A percentile compares a stretch with the other conserved stretches of the same genome.
Evolutionary conservation across 352 stramenopile species (phyloP).

Genomic region (Phytopythium sindhum): DNA sequence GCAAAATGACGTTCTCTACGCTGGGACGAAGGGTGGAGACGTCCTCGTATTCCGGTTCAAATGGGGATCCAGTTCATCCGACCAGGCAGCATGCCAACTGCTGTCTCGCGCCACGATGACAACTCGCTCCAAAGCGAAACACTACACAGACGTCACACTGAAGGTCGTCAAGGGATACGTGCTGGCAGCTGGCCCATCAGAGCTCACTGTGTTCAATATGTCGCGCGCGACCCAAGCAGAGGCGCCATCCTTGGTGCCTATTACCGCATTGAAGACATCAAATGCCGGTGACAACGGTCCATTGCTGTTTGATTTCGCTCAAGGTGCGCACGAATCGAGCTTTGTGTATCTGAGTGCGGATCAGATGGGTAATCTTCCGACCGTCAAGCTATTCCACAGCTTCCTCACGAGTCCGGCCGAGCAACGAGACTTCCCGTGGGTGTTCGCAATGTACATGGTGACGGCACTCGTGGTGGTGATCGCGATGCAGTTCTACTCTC

Average conservation of each 20-base stretch:
- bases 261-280: not conserved
- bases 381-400: conserved; percentile 28
- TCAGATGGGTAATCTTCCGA: not conserved
- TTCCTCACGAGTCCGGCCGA: conserved; percentile 24
- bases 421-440: conserved; percentile 20
- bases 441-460: conserved; percentile 15
- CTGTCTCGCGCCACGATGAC: conserved; percentile 1
- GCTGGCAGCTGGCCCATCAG: not conserved
- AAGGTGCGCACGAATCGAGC: conserved; percentile 22
- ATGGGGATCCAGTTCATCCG: not conserved
- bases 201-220: conserved; percentile 13
- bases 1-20: conserved; percentile 42
- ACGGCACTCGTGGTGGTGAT: conserved; percentile 21
- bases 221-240: not conserved
- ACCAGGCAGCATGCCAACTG: not conserved
- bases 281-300: not conserved
- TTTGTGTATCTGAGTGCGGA: conserved; percentile 13
- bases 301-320: conserved; percentile 20
- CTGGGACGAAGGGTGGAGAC: conserved; percentile 38
- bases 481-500: conserved; percentile 25
- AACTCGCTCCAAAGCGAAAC: not conserved
- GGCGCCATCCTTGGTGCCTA: not conserved
- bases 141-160: not conserved
- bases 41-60: conserved; percentile 34
- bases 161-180: conserved; percentile 11